Conservation (phyloP, 257 asterid genomes). For the Solanum paucissectum region DNA sequence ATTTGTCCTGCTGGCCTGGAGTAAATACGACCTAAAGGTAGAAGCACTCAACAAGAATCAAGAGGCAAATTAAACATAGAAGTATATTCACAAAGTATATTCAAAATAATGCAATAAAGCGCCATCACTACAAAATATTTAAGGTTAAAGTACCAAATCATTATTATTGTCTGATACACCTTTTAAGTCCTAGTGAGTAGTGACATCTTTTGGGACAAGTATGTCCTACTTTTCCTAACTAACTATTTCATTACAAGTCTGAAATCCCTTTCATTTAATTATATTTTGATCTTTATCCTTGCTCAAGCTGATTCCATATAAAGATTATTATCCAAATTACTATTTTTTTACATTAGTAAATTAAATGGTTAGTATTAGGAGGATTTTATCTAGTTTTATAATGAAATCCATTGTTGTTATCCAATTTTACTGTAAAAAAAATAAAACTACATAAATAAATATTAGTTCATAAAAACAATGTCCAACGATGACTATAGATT, state of each 20-base stretch:
- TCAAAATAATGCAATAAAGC: background rate
- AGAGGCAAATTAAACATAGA: background rate
- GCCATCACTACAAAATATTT: background rate
- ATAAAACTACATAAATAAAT: background rate
- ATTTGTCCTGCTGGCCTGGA: constrained; percentile 96
- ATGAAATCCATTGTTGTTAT: background rate
- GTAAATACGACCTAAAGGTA: constrained; percentile 63
- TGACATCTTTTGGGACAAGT: background rate
- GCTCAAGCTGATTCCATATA: background rate
- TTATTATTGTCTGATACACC: background rate
- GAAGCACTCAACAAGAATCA: background rate
- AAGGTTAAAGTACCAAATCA: background rate
- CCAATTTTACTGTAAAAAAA: background rate
- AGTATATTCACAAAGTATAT: background rate
- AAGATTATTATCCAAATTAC: background rate
- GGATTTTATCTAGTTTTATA: background rate
- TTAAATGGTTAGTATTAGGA: background rate
- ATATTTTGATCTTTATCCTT: background rate
- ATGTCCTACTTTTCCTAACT: background rate
- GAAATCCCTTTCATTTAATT: background rate
- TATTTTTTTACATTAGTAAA: background rate
- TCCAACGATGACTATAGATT: background rate
- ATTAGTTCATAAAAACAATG: background rate
- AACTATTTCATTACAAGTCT: background rate
- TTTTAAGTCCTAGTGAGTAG: background rate